Base-by-base conservation (phyloP, 148 eudicot species). In the Salicornia ramosissima region DNA sequence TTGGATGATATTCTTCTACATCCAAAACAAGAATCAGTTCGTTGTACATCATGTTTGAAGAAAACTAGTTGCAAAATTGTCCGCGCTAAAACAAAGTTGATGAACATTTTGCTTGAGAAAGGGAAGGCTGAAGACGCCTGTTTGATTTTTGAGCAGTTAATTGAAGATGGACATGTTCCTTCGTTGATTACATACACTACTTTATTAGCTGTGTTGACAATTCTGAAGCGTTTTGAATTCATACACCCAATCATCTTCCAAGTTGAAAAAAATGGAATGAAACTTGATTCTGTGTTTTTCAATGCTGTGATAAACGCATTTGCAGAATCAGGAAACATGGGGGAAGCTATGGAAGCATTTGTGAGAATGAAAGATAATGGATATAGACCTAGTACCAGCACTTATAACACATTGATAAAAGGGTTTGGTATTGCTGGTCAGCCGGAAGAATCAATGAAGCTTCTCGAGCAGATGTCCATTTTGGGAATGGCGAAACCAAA, bases 171-270 rank as follows among this genome's bases (percentile, higher is more conserved):
- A 46, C 95, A 89, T 58, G 74, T 30, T 55, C 95, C 95, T 49
- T 84, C 95, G n/a, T 79, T 89, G 40, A 77, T 86, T 74, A 84
- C 95, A 56, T 89, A 83, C 86, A 89, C 90, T 30, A 89, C 90
- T 57, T 86, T 89, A 29, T 77, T 89, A 77, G 86, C 90, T 43
- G 75, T 82, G 55, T 80, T 85, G 66, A 89, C 95, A 14, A 58
- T 72, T 50, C 87, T 83, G 68, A 89, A 86, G 74, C 79, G 80
- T 71, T 87, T 83, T 43, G 76, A 82, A 33, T 74, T 65, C 52
- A 81, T 85, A 78, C 60, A 81, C 30, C 73, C 83, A 19, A 85
- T 83, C 72, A 71, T 87, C 67, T 71, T 75, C 34, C 77, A 52
- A 74, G 89, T 83, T 71, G 70, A 78, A 66, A 72, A 85, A 65